These are phyloP conservation scores for Pyronema omphalodes DNA, from an alignment of 495 filamentous ascomycete species.

Conservation along the genomic window DNA sequence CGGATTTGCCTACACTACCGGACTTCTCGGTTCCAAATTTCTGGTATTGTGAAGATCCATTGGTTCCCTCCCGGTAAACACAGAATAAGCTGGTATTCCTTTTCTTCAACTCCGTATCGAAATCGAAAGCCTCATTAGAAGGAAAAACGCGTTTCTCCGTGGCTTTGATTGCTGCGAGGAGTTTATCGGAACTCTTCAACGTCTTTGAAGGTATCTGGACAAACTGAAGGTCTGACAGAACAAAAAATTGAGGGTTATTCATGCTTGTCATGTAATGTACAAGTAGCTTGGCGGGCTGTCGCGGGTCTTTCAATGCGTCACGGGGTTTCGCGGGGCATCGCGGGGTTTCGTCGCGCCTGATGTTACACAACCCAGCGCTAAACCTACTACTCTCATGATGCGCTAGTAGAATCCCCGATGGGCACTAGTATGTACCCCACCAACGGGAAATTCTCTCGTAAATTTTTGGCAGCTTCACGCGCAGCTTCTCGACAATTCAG, in stretches of 20 bases:
- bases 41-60: conserved; percentile 5
- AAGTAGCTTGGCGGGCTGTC: too few species aligned
- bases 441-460: too few species aligned
- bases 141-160: conserved; percentile 43
- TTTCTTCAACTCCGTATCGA: conserved; percentile 37
- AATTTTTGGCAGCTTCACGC: too few species aligned
- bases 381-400: too few species aligned
- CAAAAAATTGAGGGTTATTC: conserved; percentile 7
- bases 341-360: too few species aligned
- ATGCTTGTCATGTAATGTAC: background rate
- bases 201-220: conserved; percentile 15
- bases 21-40: too few species aligned
- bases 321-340: too few species aligned
- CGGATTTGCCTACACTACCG: conserved; percentile 2
- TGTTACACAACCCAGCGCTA: too few species aligned
- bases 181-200: conserved; percentile 7
- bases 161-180: conserved; percentile 15
- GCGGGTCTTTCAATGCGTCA: too few species aligned
- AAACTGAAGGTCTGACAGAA: conserved; percentile 12
- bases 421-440: too few species aligned
- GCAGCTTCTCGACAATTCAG: too few species aligned
- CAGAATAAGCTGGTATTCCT: conserved; percentile 37
- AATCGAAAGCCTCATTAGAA: conserved; percentile 36
- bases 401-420: too few species aligned
- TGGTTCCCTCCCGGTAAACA: conserved; percentile 22